Evolutionary conservation across 805 yeast genomes (phyloP).

Genomic region (Babjeviella inositovora): DNA sequence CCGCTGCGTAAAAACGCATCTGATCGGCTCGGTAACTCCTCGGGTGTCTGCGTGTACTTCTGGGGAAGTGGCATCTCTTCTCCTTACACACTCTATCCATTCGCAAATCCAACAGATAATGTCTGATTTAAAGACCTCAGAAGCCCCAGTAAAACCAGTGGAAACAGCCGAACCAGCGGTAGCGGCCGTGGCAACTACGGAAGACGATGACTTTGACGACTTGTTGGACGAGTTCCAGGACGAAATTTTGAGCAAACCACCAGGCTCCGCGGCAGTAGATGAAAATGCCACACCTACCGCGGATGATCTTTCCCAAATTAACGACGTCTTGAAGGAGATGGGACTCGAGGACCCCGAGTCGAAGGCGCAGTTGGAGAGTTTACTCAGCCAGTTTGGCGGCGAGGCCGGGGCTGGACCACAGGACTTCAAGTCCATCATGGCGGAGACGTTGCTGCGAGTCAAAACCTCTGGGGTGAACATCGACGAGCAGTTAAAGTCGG

Average conservation of each 20-base stretch:
- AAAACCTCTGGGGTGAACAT: constrained; percentile 62
- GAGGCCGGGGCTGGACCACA: constrained; percentile 11
- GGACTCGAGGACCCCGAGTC: constrained; percentile 36
- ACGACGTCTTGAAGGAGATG: constrained; percentile 28
- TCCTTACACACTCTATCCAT: no score
- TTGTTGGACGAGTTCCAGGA: constrained; percentile 75
- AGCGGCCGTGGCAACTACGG: no score
- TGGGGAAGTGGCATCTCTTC: no score
- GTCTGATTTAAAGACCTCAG: no score
- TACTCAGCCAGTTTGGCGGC: constrained; percentile 13
- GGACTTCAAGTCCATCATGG: constrained; percentile 59
- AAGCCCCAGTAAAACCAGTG: no score
- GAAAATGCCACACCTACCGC: neutral
- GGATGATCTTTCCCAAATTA: constrained; percentile 11
- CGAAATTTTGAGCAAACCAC: constrained; percentile 46
- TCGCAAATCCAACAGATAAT: no score
- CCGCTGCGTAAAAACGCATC: no score
- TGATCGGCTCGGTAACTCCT: no score
- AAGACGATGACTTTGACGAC: constrained; percentile 77
- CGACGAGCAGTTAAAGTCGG: constrained; percentile 38
- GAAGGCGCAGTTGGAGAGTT: constrained; percentile 28
- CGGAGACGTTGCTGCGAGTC: constrained; percentile 66
- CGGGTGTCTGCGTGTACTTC: no score
- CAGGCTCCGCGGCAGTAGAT: constrained; percentile 21
- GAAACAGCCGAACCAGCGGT: no score